Evolutionary conservation across 176 grass and related monocot genomes (phyloP), one percentile per base, ranked within the genome.

Genomic region (Elaeis guineensis): DNA sequence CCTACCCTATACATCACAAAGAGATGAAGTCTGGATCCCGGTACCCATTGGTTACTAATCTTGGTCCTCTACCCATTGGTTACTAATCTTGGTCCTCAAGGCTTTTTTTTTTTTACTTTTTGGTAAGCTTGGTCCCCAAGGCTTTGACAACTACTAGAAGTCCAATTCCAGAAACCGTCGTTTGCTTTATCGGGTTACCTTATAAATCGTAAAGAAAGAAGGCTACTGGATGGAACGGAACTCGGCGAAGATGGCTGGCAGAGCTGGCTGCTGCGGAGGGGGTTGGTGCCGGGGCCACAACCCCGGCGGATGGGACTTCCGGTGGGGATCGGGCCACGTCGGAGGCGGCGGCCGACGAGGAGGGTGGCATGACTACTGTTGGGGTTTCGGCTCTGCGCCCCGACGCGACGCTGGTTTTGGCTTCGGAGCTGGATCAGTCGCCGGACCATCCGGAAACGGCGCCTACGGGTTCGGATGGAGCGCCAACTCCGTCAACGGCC

Each of bases 391-490:
- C 20, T 65, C 16, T 16, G 14, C 15, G 1, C 62, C 62, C 21
- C 32, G 49, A 11, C 49, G 62, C 15, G 48, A 49, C 19, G 44
- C 21, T 2, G 62, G 62, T 65, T 65, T 65, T 32, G 62, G 48
- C 44, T 65, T 51, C 62, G 4, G 62, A 3, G 21, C 21, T 0
- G 62, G 62, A 51, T 52, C 62, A 16, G 30, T 6, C 6, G 11
- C 14, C 39, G 21, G 21, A 14, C 44, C 6, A 49, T 9, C 61
- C 19, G 61, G 49, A 20, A 48, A 49, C 32, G 62, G 62, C 4
- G 20, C 48, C 3, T 7, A n/a, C 49, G 62, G 48, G 5, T 50
- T 17, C 14, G 62, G 62, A 52, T 50, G 62, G 16, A 26, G 62
- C 16, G 14, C 15, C 48, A 12, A 22, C 15, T n/a, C 32, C 62